phyloP scores from a whole-genome alignment of 371 early-diverging fungal genomes.

The Chytridium lagenaria region DNA sequence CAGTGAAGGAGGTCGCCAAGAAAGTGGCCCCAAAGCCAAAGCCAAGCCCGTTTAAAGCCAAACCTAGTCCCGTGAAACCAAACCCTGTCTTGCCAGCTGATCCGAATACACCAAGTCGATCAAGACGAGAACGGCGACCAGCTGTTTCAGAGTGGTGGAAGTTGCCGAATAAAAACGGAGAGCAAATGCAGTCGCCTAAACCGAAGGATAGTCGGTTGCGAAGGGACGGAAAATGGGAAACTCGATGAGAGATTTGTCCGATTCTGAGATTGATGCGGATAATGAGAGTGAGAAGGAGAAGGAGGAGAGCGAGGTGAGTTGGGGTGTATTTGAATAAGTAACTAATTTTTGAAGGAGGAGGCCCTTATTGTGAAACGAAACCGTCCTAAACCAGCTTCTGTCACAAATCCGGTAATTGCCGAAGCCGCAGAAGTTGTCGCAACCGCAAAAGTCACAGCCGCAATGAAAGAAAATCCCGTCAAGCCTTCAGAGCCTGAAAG shows the following conservation, averaged over 20 bases:
- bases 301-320: background rate
- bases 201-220: background rate
- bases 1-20: background rate
- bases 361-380: background rate
- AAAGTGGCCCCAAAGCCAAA: background rate
- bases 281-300: background rate
- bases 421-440: too few relatives aligned
- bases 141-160: conserved; percentile 11
- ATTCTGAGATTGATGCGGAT: background rate
- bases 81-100: too few relatives aligned
- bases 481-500: background rate
- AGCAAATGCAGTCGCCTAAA: background rate
- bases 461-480: background rate
- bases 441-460: background rate
- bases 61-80: too few relatives aligned
- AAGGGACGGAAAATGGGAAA: too few relatives aligned
- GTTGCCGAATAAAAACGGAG: background rate
- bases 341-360: background rate
- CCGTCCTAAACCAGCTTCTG: too few relatives aligned
- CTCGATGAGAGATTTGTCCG: background rate
- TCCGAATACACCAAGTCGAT: background rate
- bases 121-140: background rate
- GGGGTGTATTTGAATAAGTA: background rate
- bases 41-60: too few relatives aligned
- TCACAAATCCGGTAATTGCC: too few relatives aligned